These are phyloP conservation scores for Coemansia sp. DNA, from an alignment of 192 early-diverging fungal species.

Conservation along the genomic window DNA sequence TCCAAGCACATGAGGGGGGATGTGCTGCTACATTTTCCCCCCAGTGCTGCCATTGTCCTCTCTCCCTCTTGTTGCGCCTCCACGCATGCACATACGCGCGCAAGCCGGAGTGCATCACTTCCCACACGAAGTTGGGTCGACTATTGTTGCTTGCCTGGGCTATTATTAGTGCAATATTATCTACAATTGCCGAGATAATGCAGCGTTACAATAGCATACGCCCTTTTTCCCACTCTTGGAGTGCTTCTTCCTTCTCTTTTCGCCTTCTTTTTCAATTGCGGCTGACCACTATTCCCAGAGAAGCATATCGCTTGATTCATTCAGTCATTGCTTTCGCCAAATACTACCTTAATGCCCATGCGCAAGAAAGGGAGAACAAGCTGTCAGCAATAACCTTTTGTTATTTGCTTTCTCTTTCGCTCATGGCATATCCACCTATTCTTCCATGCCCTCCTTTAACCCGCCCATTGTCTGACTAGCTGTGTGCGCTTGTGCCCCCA, in stretches of 20 bases:
- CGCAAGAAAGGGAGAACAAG: neutral
- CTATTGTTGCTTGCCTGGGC: conserved; percentile 20
- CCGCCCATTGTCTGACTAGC: neutral
- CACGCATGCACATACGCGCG: conserved; percentile 6
- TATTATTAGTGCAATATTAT: conserved; percentile 35
- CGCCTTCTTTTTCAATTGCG: neutral
- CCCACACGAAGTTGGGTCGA: conserved; percentile 14
- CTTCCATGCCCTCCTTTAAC: neutral
- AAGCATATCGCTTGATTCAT: conserved; percentile 4
- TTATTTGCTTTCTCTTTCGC: neutral
- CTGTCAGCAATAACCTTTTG: conserved; percentile 6
- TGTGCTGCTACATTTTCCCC: neutral
- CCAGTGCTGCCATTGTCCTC: neutral
- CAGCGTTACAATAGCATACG: conserved; percentile 15
- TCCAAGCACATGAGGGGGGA: conserved; percentile 1
- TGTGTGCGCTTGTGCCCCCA: neutral
- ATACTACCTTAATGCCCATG: conserved; percentile 2
- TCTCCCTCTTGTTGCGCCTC: conserved; percentile 6
- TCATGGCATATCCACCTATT: neutral
- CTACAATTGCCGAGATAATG: conserved; percentile 28
- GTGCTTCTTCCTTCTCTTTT: conserved; percentile 1
- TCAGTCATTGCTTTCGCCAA: conserved; percentile 11
- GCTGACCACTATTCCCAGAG: conserved; percentile 8
- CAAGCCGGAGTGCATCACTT: conserved; percentile 4
- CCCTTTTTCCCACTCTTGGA: conserved; percentile 1